These are phyloP conservation scores for Epichloe sp. DNA, from an alignment of 2,329 filamentous ascomycete genomes.

Conservation along the genomic window DNA sequence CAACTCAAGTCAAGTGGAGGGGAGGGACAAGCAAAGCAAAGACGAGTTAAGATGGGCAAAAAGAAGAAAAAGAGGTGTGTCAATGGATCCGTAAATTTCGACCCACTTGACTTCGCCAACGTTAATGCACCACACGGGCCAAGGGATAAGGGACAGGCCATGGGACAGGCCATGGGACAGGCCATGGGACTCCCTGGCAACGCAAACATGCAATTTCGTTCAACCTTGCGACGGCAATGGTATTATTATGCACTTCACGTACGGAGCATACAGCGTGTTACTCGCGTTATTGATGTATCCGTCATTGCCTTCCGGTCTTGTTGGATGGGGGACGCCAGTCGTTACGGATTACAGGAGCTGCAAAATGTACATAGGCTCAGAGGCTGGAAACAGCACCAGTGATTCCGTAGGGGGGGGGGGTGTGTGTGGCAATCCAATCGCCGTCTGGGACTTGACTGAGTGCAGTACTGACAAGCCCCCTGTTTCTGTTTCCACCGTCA, in stretches of 20 bases:
- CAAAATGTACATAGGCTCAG: neutral
- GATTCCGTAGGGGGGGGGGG: too few species aligned
- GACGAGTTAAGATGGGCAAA: too few species aligned
- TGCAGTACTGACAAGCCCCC: too few species aligned
- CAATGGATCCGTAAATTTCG: conserved; percentile 12
- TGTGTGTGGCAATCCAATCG: too few species aligned
- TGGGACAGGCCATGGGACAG: neutral
- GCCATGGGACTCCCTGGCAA: conserved; percentile 1
- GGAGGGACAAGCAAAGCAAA: neutral
- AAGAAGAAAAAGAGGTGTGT: conserved; percentile 1
- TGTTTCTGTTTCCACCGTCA: too few species aligned
- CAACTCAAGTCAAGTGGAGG: neutral
- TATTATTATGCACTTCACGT: too few species aligned
- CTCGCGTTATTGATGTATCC: neutral
- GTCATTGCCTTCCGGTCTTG: neutral
- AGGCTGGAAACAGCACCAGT: too few species aligned
- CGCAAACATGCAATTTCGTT: conserved; percentile 1
- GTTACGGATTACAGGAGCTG: neutral
- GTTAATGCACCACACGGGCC: conserved; percentile 1
- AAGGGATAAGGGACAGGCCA: neutral
- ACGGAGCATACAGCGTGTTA: too few species aligned
- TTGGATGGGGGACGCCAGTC: neutral
- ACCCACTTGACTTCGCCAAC: conserved; percentile 13
- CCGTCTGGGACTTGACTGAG: too few species aligned
- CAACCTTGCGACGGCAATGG: neutral